Percentiles rank a stretch among this genome's conserved stretches.
These are phyloP conservation scores for Gymnopus androsaceus DNA, from an alignment of 1,284 basidiomycete species.

Conservation along the genomic window DNA sequence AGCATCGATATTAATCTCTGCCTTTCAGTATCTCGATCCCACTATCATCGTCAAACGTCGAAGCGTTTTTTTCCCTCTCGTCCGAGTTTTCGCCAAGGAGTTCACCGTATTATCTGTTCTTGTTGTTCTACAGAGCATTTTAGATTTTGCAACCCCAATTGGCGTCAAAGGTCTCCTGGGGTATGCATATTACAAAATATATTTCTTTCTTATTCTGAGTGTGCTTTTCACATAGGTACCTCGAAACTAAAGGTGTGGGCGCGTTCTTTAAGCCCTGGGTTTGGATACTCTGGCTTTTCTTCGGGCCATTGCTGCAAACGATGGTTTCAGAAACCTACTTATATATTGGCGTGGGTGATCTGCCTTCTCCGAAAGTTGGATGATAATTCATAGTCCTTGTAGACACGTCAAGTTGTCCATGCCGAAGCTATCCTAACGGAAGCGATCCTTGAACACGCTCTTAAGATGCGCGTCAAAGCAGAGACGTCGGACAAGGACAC, in stretches of 20 bases:
- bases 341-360: slow-evolving; percentile 41
- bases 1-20: slow-evolving; percentile 22
- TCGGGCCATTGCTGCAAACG: slow-evolving; percentile 32
- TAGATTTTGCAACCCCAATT: slow-evolving; percentile 37
- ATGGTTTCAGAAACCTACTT: slow-evolving; percentile 50
- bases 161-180: slow-evolving; percentile 37
- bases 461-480: slow-evolving; percentile 67
- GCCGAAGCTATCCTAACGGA: slow-evolving; percentile 67
- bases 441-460: slow-evolving; percentile 69
- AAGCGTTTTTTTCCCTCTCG: slow-evolving; percentile 29
- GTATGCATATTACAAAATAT: slow-evolving; percentile 11
- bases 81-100: slow-evolving; percentile 33
- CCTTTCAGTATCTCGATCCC: slow-evolving; percentile 11
- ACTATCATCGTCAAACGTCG: slow-evolving; percentile 17
- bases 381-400: neutral
- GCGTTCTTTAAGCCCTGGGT: slow-evolving; percentile 47
- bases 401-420: slow-evolving; percentile 52
- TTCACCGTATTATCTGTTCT: slow-evolving; percentile 28
- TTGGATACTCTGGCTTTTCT: slow-evolving; percentile 39
- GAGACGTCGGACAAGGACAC: slow-evolving; percentile 31
- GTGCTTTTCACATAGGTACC: slow-evolving; percentile 32
- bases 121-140: slow-evolving; percentile 1
- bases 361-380: neutral
- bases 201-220: neutral
- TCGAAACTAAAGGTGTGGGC: slow-evolving; percentile 42